Conservation (phyloP, 257 asterid genomes). For the Capsicum rhomboideum region DNA sequence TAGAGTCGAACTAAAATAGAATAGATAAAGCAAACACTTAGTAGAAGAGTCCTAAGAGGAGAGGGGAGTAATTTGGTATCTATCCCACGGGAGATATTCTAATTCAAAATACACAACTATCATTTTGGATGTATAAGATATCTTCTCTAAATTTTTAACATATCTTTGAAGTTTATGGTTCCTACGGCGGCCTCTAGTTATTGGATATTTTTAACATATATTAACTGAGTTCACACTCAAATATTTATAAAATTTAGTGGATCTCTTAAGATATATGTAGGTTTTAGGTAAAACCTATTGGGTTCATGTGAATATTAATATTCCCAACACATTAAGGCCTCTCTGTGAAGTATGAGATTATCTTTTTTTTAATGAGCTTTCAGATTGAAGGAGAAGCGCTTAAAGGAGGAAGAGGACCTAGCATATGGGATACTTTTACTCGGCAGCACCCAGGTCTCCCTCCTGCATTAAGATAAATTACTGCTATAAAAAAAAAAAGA, state of each 20-base stretch:
- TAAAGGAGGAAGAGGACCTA: slow-evolving; percentile 17
- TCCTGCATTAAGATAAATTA: neutral
- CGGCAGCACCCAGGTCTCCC: slow-evolving; percentile 14
- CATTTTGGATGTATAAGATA: too few species aligned
- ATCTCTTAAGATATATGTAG: neutral
- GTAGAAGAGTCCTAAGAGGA: too few species aligned
- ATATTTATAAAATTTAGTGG: too few species aligned
- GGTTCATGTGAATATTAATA: neutral
- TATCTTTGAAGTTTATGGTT: too few species aligned
- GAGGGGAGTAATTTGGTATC: too few species aligned
- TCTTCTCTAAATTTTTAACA: too few species aligned
- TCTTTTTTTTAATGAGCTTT: neutral
- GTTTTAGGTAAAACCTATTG: neutral
- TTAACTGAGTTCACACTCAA: neutral
- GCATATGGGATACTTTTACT: slow-evolving; percentile 24
- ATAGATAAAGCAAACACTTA: too few species aligned
- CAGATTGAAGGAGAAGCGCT: slow-evolving; percentile 16
- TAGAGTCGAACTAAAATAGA: too few species aligned
- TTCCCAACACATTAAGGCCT: neutral
- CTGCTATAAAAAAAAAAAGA: neutral
- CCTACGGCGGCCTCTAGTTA: neutral
- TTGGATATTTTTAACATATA: too few species aligned
- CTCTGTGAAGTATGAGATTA: neutral
- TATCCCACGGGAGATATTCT: too few species aligned
- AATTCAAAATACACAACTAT: too few species aligned